Evolutionary conservation across 441 rosid genomes (phyloP), one percentile per base, ranked within the genome.

Genomic region (Bocquillonia castaneifolia): DNA sequence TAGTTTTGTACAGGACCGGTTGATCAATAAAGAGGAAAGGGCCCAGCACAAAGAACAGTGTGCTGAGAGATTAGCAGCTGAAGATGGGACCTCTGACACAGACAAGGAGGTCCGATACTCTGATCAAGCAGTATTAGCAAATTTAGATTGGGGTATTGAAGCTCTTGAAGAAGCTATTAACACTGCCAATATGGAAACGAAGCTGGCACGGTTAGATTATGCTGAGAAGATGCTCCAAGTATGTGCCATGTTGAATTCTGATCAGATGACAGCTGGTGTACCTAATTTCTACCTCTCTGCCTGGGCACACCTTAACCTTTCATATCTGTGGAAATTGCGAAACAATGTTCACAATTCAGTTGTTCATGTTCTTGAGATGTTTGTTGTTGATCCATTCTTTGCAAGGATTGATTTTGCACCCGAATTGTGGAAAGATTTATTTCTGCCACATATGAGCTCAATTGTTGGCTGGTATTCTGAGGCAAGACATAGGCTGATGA

Each of bases 151-250:
- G 91, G 93, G 91, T 20, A 88, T 86, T 32, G 93, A 88, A 64
- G 88, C 85, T 12, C 85, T 86, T 20, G 93, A 88, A 77, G 91
- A 88, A 79, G 88, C 91, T 54, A 84, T 88, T 47, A 10, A 70
- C 73, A 88, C 91, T 9, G 80, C 84, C 18, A 86, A 84, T 59
- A 72, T 74, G 59, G 93, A 83, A 74, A 83, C 93, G 15, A 88
- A 84, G 74, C 72, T 81, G 56, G 88, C 89, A 10, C 70, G 91
- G 44, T 59, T 86, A 53, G 85, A 83, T 72, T 65, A 88, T 59
- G 86, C 91, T 0, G 93, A 86, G 78, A 86, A 88, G 80, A 86
- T 88, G 91, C 74, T 86, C 56, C 86, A 83, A 62, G 89, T 88
- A 7, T 88, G 91, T 40, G 85, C 89, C 63, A 77, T 84, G 93